Evolutionary conservation across 169 alveolate species (phyloP).

Genomic region (Babesia sp.): DNA sequence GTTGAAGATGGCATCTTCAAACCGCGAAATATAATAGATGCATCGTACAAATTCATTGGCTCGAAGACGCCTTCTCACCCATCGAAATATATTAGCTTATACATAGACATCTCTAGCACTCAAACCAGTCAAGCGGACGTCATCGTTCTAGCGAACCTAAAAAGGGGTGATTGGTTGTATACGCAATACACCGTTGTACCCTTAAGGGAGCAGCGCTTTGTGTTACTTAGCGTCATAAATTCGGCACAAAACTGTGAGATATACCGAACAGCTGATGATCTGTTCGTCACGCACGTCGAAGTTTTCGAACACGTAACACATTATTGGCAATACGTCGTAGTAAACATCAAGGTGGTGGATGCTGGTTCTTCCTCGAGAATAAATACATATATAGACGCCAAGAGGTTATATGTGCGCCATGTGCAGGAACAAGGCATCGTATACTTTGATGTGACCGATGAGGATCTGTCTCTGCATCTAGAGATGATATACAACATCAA

Average conservation of each 20-base stretch:
- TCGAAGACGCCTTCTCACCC: no score
- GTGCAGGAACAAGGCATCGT: background rate
- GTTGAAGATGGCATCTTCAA: background rate
- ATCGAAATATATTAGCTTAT: no score
- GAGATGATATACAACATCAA: background rate
- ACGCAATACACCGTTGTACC: background rate
- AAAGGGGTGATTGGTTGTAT: background rate
- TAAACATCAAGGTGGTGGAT: background rate
- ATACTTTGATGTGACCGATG: background rate
- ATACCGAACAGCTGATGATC: background rate
- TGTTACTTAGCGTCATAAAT: background rate
- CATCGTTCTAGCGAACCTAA: background rate
- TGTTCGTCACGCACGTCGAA: slow-evolving; percentile 10
- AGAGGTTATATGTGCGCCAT: background rate
- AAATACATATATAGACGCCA: background rate
- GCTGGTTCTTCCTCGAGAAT: background rate
- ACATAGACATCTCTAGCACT: background rate
- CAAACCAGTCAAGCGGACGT: background rate
- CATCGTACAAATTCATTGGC: no score
- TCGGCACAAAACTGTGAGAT: background rate
- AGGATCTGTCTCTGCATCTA: background rate
- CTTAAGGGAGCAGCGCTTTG: background rate
- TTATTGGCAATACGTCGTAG: slow-evolving; percentile 6
- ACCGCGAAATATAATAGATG: background rate
- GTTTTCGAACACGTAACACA: slow-evolving; percentile 1